A percentile compares a stretch with the other conserved stretches of the same genome.
phyloP scores from a whole-genome alignment of 495 filamentous ascomycete genomes.

The Penicillium lagena region DNA sequence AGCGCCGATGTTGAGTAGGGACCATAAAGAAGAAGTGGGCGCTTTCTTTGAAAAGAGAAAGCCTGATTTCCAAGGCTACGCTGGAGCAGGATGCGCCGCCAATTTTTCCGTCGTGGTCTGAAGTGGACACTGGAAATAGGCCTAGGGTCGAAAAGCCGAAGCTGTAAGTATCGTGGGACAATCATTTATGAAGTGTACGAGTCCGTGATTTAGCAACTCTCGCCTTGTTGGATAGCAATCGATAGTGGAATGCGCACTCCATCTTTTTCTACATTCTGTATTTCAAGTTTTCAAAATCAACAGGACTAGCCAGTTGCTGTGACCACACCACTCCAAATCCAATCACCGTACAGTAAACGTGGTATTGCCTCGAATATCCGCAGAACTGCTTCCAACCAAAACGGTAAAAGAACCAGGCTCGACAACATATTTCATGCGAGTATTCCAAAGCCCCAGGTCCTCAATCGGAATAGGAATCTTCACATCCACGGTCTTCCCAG shows the following conservation, averaged over 20 bases:
- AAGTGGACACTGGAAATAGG: constrained; percentile 3
- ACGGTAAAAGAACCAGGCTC: constrained; percentile 60
- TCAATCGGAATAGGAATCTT: constrained; percentile 44
- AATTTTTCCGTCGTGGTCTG: constrained; percentile 26
- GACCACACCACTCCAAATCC: background rate
- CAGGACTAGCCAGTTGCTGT: background rate
- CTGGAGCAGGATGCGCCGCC: constrained; percentile 20
- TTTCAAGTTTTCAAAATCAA: background rate
- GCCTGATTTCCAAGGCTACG: constrained; percentile 41
- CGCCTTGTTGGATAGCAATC: no score
- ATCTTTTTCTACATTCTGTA: background rate
- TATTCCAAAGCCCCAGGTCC: constrained; percentile 53
- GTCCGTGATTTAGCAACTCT: background rate
- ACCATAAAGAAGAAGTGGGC: constrained; percentile 11
- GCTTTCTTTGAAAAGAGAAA: constrained; percentile 45
- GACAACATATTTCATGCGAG: constrained; percentile 60
- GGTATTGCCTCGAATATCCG: constrained; percentile 47
- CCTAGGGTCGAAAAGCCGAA: constrained; percentile 1
- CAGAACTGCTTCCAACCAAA: constrained; percentile 48
- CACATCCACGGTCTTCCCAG: constrained; percentile 53
- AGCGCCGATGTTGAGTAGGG: constrained; percentile 1
- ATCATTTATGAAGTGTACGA: background rate
- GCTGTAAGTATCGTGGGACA: background rate
- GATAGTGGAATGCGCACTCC: background rate
- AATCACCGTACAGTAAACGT: constrained; percentile 43